Conservation (phyloP, 1,139 yeast genomes). For the Yamadazyma mexicana region DNA sequence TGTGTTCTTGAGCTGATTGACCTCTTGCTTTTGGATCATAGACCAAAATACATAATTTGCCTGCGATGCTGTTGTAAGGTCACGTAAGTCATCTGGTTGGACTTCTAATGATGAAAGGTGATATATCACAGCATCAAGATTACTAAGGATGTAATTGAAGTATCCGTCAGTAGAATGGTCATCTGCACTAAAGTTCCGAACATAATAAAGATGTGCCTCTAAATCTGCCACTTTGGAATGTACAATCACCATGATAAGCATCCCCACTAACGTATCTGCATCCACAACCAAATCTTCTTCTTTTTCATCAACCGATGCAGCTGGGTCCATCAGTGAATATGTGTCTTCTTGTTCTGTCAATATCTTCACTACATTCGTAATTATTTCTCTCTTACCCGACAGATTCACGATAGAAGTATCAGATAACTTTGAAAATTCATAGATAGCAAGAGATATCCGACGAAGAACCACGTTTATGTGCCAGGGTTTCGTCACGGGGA, state of each 20-base stretch:
- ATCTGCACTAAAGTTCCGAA: slow-evolving; percentile 55
- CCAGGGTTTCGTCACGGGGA: slow-evolving; percentile 48
- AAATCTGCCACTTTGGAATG: slow-evolving; percentile 60
- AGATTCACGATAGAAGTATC: slow-evolving; percentile 49
- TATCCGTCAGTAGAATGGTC: slow-evolving; percentile 34
- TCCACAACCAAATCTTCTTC: slow-evolving; percentile 45
- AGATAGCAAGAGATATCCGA: slow-evolving; percentile 53
- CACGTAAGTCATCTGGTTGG: slow-evolving; percentile 19
- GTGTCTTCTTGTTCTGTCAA: slow-evolving; percentile 32
- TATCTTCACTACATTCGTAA: slow-evolving; percentile 54
- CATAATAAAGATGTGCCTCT: slow-evolving; percentile 64
- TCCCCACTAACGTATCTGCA: slow-evolving; percentile 80
- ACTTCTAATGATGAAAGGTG: slow-evolving; percentile 49
- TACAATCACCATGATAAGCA: slow-evolving; percentile 69
- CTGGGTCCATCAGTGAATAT: slow-evolving; percentile 12
- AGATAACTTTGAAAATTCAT: slow-evolving; percentile 51
- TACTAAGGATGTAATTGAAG: slow-evolving; percentile 55
- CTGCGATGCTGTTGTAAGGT: slow-evolving; percentile 44
- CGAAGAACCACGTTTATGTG: slow-evolving; percentile 43
- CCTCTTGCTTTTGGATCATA: slow-evolving; percentile 41
- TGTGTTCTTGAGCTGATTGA: slow-evolving; percentile 17
- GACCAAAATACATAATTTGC: slow-evolving; percentile 58
- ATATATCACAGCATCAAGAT: slow-evolving; percentile 77
- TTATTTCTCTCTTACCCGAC: slow-evolving; percentile 50
- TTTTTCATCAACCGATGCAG: slow-evolving; percentile 7